Conservation (phyloP, 2,329 filamentous ascomycete genomes). For the Aspergillus sp. region DNA sequence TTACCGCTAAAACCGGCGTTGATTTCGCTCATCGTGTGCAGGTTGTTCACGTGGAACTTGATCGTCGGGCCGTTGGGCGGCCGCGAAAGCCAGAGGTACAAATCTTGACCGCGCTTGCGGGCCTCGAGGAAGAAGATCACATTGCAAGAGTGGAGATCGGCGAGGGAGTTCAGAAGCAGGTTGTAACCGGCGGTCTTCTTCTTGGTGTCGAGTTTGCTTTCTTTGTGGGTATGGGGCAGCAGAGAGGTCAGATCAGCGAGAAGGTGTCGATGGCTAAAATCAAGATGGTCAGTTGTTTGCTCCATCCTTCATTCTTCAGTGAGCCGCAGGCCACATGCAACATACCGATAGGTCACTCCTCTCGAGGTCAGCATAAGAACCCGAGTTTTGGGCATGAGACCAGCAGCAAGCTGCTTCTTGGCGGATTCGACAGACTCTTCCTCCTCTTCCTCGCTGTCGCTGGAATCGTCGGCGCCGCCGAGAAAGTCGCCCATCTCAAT, state of each 20-base stretch:
- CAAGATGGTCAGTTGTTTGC: conserved; percentile 3
- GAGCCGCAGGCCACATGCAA: neutral
- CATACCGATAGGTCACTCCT: conserved; percentile 82
- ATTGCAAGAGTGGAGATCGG: conserved; percentile 86
- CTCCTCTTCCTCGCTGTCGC: conserved; percentile 38
- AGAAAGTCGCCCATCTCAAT: conserved; percentile 39
- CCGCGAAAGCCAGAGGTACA: conserved; percentile 92
- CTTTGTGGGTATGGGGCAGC: conserved; percentile 88
- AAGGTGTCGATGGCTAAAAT: conserved; percentile 79
- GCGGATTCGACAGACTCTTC: conserved; percentile 27
- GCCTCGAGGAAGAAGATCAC: conserved; percentile 95
- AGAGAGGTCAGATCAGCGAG: conserved; percentile 85
- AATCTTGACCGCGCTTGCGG: conserved; percentile 80
- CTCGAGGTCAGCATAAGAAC: conserved; percentile 89
- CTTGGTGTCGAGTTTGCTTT: conserved; percentile 96
- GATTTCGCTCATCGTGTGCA: conserved; percentile 95
- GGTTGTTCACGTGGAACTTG: conserved; percentile 55
- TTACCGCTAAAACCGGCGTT: conserved; percentile 83
- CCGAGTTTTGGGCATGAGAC: conserved; percentile 51
- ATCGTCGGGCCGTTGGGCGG: conserved; percentile 78
- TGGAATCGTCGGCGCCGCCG: conserved; percentile 36
- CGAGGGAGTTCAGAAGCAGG: conserved; percentile 74
- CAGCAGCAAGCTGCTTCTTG: conserved; percentile 33
- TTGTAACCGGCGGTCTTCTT: conserved; percentile 62
- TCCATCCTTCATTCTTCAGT: neutral